These are phyloP conservation scores for Pseudogymnoascus sp. DNA, from an alignment of 2,329 filamentous ascomycete genomes.

Conservation along the genomic window DNA sequence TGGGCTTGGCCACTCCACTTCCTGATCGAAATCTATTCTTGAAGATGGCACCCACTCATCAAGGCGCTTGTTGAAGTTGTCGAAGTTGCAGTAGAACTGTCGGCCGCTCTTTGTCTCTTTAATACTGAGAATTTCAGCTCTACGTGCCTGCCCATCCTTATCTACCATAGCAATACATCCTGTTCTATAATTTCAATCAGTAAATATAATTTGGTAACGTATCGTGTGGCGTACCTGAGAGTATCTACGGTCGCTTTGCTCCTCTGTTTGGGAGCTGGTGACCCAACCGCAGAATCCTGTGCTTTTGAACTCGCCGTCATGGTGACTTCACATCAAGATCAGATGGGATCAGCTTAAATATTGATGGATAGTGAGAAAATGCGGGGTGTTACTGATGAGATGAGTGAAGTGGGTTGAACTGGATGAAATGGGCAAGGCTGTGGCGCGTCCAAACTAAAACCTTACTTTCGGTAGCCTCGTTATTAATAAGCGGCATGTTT, in stretches of 20 bases:
- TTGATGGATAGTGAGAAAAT: not conserved
- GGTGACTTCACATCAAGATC: constrained; percentile 29
- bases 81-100: constrained; percentile 93
- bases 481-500: not conserved
- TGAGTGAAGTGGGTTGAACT: not conserved
- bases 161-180: constrained; percentile 30
- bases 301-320: constrained; percentile 45
- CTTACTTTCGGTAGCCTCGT: not conserved
- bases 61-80: constrained; percentile 87
- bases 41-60: constrained; percentile 80
- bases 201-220: not conserved
- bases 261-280: constrained; percentile 55
- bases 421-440: not conserved
- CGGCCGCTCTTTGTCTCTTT: constrained; percentile 80
- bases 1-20: constrained; percentile 93
- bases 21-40: constrained; percentile 77
- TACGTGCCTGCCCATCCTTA: constrained; percentile 71
- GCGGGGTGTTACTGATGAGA: constrained; percentile 1
- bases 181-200: constrained; percentile 17
- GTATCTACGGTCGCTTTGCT: constrained; percentile 79
- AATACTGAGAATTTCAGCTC: constrained; percentile 95
- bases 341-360: not conserved
- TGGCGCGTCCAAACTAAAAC: not conserved
- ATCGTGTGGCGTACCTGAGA: constrained; percentile 52
- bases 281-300: constrained; percentile 48